A percentile compares a stretch with the other conserved stretches of the same genome.
Evolutionary conservation across 1,284 basidiomycete genomes (phyloP).

Genomic region (Gomphus sp.): DNA sequence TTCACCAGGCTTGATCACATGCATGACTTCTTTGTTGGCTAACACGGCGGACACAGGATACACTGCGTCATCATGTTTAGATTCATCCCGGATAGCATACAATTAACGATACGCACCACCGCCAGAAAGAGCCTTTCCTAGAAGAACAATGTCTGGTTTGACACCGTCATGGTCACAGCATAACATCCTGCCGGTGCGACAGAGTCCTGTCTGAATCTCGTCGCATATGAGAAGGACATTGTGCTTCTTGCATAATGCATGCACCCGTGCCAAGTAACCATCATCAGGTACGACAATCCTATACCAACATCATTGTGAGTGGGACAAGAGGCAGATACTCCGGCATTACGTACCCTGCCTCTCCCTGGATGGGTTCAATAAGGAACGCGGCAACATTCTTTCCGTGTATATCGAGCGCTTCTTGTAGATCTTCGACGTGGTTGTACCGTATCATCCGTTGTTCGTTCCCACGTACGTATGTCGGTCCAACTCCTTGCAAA

Average conservation of each 20-base stretch:
- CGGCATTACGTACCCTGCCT: constrained; percentile 73
- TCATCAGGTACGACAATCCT: constrained; percentile 89
- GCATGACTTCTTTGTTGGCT: constrained; percentile 85
- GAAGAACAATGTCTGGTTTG: constrained; percentile 86
- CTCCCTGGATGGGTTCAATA: constrained; percentile 96
- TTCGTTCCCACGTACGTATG: constrained; percentile 43
- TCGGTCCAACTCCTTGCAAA: constrained; percentile 79
- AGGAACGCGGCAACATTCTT: constrained; percentile 87
- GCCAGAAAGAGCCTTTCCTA: constrained; percentile 94
- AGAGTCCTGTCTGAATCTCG: constrained; percentile 92
- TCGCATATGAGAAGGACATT: constrained; percentile 95
- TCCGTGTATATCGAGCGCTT: constrained; percentile 77
- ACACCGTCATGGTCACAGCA: constrained; percentile 85
- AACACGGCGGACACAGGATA: constrained; percentile 96
- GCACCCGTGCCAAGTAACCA: constrained; percentile 76
- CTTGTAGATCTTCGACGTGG: constrained; percentile 72
- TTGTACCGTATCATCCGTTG: constrained; percentile 71
- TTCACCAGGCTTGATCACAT: constrained; percentile 93
- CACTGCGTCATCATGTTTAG: constrained; percentile 35
- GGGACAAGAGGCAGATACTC: not conserved
- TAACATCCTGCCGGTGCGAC: constrained; percentile 81
- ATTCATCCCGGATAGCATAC: not conserved
- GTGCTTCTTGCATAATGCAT: constrained; percentile 85
- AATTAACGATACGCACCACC: constrained; percentile 46
- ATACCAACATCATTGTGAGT: constrained; percentile 9